These are phyloP conservation scores for Chlorella sp. DNA, from an alignment of 139 green algal genomes.

Conservation along the genomic window DNA sequence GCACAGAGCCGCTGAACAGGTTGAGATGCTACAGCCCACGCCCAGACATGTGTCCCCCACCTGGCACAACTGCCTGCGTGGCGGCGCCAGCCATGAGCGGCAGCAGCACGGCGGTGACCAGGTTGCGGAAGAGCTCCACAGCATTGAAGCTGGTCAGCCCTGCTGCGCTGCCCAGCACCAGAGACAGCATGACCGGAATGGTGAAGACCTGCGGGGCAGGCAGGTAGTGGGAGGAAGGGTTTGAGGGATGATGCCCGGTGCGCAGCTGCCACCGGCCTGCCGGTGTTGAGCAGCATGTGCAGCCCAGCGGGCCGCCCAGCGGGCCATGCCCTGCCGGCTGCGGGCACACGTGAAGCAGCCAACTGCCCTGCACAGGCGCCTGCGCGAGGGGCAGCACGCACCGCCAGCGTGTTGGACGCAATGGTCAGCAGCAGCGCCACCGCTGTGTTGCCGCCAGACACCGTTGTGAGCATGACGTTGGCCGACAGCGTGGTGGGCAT, in stretches of 20 bases:
- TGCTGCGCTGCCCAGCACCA: conserved; percentile 48
- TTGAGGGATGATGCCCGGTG: too few relatives aligned
- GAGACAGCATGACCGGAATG: conserved; percentile 67
- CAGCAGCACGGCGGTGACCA: conserved; percentile 72
- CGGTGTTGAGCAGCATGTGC: not conserved
- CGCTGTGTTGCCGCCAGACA: conserved; percentile 68
- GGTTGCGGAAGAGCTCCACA: conserved; percentile 59
- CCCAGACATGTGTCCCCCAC: conserved; percentile 16
- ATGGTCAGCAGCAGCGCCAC: conserved; percentile 82
- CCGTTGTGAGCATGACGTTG: conserved; percentile 58
- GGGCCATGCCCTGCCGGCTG: too few relatives aligned
- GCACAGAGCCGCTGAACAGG: not conserved
- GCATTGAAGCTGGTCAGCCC: conserved; percentile 42
- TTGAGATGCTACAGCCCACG: not conserved
- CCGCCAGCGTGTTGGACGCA: conserved; percentile 69
- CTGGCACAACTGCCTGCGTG: conserved; percentile 45
- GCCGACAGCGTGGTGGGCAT: conserved; percentile 77
- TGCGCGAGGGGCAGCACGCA: not conserved
- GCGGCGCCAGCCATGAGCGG: conserved; percentile 61
- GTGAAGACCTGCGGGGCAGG: conserved; percentile 57
- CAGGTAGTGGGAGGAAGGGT: not conserved
- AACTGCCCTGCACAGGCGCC: not conserved
- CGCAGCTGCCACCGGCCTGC: too few relatives aligned
- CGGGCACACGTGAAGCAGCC: too few relatives aligned
- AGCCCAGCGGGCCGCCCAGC: not conserved